Base-by-base conservation (phyloP, 768 basidiomycete genomes). In the Kondoa subrosea region DNA sequence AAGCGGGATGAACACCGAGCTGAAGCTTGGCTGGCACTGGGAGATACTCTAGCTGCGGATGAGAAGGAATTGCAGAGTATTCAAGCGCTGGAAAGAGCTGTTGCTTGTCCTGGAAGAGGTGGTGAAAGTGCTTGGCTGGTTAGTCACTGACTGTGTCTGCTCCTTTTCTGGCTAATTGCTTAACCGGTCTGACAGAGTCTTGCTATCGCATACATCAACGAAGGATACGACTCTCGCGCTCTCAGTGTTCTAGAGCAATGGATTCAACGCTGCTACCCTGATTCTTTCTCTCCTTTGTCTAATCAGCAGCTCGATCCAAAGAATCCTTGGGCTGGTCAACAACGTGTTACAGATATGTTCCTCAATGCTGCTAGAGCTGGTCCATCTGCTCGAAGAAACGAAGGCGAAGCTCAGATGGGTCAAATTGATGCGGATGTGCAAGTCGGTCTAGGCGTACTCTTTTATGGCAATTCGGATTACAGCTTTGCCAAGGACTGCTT, bases 401-500 rank as follows among this genome's bases (percentile, higher is more conserved):
- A 26, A 16, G 32, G 27, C 3, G 21, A 27, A 14, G 33, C 16
- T 14, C 70, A 69, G 0, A 68, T 66, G 40, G 33, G 27, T 25
- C 25, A 57, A 29, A 71, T 70, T 14, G 74, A 96, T 75, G 83
- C 93, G 0, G 91, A 96, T 67, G 85, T 95, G 2, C 95, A 99
- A 78, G 85, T 91, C 65, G 93, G 86, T 0, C 81, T 99, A 16
- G 95, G 95, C 4, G 86, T 96, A 16, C 77, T 97, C 66, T 95
- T 89, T 76, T 99, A 97, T 76, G 87, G 84, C 58, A 88, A 87
- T 74, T 81, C 80, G 17, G 86, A 91, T 72, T 97, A 90, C 73
- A 87, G 87, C 58, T 83, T 85, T 31, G 91, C 92, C 1, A 88
- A 88, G 75, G 92, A 96, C 74, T 99, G 95, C 76, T 99, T 96